Conservation (phyloP, 257 asterid species). For the Solanum virginianum region DNA sequence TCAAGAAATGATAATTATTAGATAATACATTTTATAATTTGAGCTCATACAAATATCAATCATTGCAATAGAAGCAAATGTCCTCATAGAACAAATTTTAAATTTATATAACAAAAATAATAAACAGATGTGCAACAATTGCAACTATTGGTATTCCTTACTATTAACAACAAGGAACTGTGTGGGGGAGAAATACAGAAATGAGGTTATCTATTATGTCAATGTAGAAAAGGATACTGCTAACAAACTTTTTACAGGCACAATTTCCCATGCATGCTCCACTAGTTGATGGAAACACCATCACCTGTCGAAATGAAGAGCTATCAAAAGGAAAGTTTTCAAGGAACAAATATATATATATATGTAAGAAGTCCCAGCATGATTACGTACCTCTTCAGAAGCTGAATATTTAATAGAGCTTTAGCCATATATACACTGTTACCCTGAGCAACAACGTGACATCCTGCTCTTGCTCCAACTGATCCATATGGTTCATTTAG, state of each 20-base stretch:
- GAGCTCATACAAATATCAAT: too few species aligned
- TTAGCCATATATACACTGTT: conserved; percentile 65
- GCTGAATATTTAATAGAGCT: conserved; percentile 82
- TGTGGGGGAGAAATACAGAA: background rate
- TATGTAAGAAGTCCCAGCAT: background rate
- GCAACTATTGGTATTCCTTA: background rate
- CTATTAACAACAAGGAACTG: background rate
- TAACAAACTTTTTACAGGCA: conserved; percentile 84
- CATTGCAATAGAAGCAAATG: too few species aligned
- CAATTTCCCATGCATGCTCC: conserved; percentile 65
- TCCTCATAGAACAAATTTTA: too few species aligned
- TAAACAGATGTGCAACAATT: background rate
- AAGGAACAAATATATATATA: background rate
- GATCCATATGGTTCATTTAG: conserved; percentile 71
- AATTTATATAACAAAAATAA: background rate
- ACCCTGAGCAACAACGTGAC: conserved; percentile 86
- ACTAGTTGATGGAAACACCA: conserved; percentile 86
- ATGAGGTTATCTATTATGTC: background rate
- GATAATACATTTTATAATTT: too few species aligned
- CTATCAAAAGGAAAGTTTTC: background rate
- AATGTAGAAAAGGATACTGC: conserved; percentile 62
- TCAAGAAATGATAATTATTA: too few species aligned
- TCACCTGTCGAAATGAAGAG: conserved; percentile 45
- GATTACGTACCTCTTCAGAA: conserved; percentile 71
- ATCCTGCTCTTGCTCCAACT: conserved; percentile 82